Conservation (phyloP, 306 rosid species). For the Pachyrhizus erosus region DNA sequence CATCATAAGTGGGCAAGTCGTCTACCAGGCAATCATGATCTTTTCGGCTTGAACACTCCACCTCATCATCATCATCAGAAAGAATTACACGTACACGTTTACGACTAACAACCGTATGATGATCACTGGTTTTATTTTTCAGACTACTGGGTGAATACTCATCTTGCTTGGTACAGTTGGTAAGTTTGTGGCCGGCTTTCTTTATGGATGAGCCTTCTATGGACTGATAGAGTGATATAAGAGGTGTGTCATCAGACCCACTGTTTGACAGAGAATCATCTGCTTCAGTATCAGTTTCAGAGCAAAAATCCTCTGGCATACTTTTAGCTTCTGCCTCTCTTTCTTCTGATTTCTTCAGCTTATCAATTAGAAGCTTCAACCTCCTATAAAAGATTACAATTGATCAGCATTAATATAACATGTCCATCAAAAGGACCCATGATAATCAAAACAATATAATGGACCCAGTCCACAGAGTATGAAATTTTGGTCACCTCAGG, state of each 20-base stretch:
- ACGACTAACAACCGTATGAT: constrained; percentile 55
- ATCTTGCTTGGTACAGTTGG: constrained; percentile 40
- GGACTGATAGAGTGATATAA: constrained; percentile 57
- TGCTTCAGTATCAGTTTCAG: constrained; percentile 86
- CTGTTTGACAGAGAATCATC: constrained; percentile 52
- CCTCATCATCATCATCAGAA: constrained; percentile 77
- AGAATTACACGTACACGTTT: constrained; percentile 69
- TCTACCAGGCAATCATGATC: constrained; percentile 43
- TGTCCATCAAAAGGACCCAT: constrained; percentile 27
- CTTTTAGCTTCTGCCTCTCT: constrained; percentile 49
- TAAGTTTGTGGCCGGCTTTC: constrained; percentile 42
- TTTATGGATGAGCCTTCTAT: constrained; percentile 54
- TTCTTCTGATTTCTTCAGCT: constrained; percentile 57
- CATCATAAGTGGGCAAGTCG: constrained; percentile 57
- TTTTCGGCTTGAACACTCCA: constrained; percentile 54
- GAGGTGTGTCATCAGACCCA: constrained; percentile 56
- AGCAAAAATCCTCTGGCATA: constrained; percentile 63
- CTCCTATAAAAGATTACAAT: constrained; percentile 61
- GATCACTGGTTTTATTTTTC: constrained; percentile 50
- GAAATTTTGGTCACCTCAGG: constrained; percentile 11
- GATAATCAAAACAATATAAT: constrained; percentile 28
- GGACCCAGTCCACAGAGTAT: constrained; percentile 28
- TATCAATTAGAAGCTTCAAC: constrained; percentile 69
- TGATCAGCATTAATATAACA: constrained; percentile 27
- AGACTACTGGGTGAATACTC: constrained; percentile 54